Evolutionary conservation across 345 rosid genomes (phyloP), one percentile per base, ranked within the genome.

Genomic region (Erucastrum elatum): DNA sequence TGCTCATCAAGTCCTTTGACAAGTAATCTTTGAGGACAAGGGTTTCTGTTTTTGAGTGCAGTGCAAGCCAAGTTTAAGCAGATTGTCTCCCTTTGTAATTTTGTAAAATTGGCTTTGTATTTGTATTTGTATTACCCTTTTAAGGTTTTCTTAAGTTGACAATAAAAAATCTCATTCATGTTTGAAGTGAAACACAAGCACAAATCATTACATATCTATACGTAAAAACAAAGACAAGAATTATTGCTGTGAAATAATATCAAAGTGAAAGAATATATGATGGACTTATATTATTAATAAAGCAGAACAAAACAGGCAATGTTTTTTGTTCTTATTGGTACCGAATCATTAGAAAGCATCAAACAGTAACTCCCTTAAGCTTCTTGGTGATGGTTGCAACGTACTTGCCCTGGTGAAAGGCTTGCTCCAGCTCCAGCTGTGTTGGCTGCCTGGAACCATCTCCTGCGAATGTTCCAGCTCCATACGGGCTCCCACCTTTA

Each of bases 331-430:
- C 15, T 78, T 80, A 69, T 56, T 75, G 33, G 53, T 30, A 56
- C 41, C 67, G 59, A 63, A 61, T 35, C 29, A 37, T 39, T 12
- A 35, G 1, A 37, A 21, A 31, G 68, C 37, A 72, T 61, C 77
- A 81, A 29, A 75, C 75, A 75, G 89, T 78, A 75, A 82, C 68
- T 80, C 86, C 90, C 86, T 94, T 91, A 80, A 94, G 91, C 86
- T 94, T 94, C 94, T 91, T 94, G 66, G 94, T 71, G 68, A 92
- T 91, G 84, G 85, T 75, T 6, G 98, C 92, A 53, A 92, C 84
- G 89, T 91, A 87, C 84, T 94, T 90, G 68, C 98, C 98, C 87
- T 94, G 98, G 88, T 94, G 97, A 83, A 94, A 91, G 75, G 97
- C 97, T 71, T 90, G 97, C 72, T 79, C 83, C 77, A 94, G 83